phyloP scores from a whole-genome alignment of 805 yeast species.

The Zygotorulaspora chibaensis region DNA sequence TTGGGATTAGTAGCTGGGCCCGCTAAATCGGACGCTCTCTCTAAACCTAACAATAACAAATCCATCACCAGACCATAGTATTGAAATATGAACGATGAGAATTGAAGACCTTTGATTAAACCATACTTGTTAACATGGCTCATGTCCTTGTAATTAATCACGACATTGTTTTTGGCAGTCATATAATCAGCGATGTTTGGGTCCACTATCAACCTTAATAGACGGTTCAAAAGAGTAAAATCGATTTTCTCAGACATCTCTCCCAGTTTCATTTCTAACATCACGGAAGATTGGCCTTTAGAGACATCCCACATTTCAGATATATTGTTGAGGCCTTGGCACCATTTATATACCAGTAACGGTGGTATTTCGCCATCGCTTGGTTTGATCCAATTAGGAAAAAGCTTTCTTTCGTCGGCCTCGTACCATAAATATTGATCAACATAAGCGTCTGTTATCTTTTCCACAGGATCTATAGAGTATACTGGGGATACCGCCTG shows the following conservation, averaged over 20 bases:
- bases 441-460: conserved; percentile 90
- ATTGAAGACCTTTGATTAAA: conserved; percentile 80
- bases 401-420: conserved; percentile 77
- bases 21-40: conserved; percentile 82
- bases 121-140: conserved; percentile 88
- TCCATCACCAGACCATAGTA: conserved; percentile 86
- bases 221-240: conserved; percentile 76
- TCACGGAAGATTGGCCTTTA: conserved; percentile 73
- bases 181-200: conserved; percentile 92
- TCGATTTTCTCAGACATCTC: conserved; percentile 83
- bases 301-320: conserved; percentile 72
- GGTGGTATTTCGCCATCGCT: conserved; percentile 93
- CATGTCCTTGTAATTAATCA: conserved; percentile 88
- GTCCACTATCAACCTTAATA: conserved; percentile 77
- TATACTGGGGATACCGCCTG: conserved; percentile 82
- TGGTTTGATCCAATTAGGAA: conserved; percentile 97
- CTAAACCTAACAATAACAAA: conserved; percentile 74
- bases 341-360: conserved; percentile 85
- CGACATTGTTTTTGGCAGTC: conserved; percentile 83
- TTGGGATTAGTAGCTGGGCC: conserved; percentile 71
- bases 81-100: conserved; percentile 84
- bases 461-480: conserved; percentile 85
- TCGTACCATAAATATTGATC: conserved; percentile 97
- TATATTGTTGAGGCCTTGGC: conserved; percentile 82
- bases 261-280: conserved; percentile 71